Percentiles rank a stretch among this genome's conserved stretches.
phyloP scores from a whole-genome alignment of 305 asterid species.

The Solanum hybrid region DNA sequence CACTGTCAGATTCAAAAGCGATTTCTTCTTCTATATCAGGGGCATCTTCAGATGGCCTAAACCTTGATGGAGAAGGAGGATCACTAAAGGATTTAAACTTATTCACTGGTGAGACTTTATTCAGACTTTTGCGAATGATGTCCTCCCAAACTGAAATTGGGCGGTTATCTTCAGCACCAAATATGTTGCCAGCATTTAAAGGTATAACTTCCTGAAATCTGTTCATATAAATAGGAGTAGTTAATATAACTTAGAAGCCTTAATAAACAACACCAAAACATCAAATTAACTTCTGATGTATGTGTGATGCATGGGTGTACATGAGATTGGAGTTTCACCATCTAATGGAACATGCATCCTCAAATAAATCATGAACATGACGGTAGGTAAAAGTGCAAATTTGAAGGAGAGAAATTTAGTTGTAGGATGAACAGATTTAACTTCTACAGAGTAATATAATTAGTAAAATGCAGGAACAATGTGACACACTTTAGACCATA shows the following conservation, averaged over 20 bases:
- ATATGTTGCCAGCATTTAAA: conserved; percentile 85
- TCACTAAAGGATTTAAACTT: conserved; percentile 81
- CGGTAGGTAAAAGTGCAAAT: background rate
- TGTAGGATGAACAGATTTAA: background rate
- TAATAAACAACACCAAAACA: background rate
- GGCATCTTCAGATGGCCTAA: conserved; percentile 63
- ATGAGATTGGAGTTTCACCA: background rate
- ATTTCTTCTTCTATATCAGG: conserved; percentile 57
- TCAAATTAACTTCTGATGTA: background rate
- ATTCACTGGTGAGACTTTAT: conserved; percentile 44
- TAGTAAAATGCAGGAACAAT: background rate
- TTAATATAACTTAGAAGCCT: background rate
- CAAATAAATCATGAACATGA: background rate
- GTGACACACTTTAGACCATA: background rate
- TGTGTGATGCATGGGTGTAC: background rate
- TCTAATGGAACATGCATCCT: background rate
- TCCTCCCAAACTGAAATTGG: conserved; percentile 88
- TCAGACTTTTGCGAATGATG: conserved; percentile 73
- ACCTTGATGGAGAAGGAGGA: conserved; percentile 87
- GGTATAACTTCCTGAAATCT: conserved; percentile 98
- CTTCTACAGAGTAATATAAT: background rate
- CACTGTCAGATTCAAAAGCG: conserved; percentile 64
- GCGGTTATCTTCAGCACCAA: conserved; percentile 85
- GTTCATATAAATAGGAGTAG: conserved; percentile 8
- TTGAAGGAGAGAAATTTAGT: background rate